phyloP scores from a whole-genome alignment of 73 alveolate species.

The Tetrahymena thermophila region DNA sequence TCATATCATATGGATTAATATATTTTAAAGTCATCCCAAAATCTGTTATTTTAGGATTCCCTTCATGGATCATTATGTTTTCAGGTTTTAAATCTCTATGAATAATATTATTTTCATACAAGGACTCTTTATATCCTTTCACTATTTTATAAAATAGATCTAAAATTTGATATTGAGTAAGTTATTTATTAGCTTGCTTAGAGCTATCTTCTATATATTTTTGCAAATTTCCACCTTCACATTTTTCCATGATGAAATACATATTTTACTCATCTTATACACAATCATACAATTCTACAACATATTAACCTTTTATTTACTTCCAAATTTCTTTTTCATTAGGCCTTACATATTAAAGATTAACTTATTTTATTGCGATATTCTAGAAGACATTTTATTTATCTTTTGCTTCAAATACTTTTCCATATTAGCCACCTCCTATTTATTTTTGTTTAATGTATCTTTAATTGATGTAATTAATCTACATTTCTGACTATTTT shows the following conservation, averaged over 20 bases:
- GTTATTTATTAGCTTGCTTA: neutral
- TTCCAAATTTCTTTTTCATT: neutral
- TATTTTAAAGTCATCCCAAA: conserved; percentile 24
- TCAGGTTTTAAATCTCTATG: conserved; percentile 71
- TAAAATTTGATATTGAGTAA: conserved; percentile 50
- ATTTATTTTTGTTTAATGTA: neutral
- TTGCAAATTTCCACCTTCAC: neutral
- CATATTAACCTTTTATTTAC: neutral
- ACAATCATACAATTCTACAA: neutral
- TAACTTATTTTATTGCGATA: neutral
- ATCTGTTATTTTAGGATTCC: conserved; percentile 48
- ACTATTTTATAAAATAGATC: conserved; percentile 57
- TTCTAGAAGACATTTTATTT: neutral
- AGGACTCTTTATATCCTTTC: conserved; percentile 28
- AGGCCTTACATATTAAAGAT: neutral
- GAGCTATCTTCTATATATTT: neutral
- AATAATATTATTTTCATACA: conserved; percentile 45
- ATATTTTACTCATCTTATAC: neutral
- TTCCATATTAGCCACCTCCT: neutral
- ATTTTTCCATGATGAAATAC: neutral
- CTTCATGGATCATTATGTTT: conserved; percentile 49
- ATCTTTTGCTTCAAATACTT: neutral
- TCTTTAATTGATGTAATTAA: neutral
- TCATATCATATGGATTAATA: neutral
- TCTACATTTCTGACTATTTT: neutral